Conservation (phyloP, 2,329 filamentous ascomycete genomes). For the Nemania diffusa region DNA sequence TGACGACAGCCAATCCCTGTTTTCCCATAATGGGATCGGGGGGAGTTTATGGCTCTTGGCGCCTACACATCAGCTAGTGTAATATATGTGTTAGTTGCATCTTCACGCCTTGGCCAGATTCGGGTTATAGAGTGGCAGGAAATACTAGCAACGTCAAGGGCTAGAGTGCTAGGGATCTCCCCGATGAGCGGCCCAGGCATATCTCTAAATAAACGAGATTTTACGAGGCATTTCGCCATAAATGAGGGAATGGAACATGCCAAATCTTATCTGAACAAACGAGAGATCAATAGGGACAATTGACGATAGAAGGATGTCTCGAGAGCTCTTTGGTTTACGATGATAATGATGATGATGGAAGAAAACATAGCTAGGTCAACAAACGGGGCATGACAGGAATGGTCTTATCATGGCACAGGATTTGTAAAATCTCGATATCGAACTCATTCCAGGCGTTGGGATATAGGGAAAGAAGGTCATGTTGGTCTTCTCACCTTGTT, state of each 20-base stretch:
- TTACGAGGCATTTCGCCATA: conserved; percentile 14
- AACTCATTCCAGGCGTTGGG: conserved; percentile 19
- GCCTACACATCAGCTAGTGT: not conserved
- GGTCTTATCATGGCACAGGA: conserved; percentile 34
- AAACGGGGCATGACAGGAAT: conserved; percentile 26
- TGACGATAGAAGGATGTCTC: conserved; percentile 12
- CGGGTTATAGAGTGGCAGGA: not conserved
- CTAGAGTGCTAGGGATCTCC: not conserved
- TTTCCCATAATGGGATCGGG: not conserved
- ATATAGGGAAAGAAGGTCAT: conserved; percentile 18
- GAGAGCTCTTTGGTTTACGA: conserved; percentile 19
- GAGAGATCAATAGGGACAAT: conserved; percentile 5
- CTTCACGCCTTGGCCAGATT: not conserved
- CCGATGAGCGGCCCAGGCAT: conserved; percentile 1
- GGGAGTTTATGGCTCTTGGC: too few species aligned
- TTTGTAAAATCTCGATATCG: conserved; percentile 24
- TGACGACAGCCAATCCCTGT: not conserved
- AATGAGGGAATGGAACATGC: conserved; percentile 5
- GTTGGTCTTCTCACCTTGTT: conserved; percentile 9
- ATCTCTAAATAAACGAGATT: conserved; percentile 14
- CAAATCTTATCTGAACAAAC: conserved; percentile 8
- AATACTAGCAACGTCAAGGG: conserved; percentile 4
- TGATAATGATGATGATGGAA: conserved; percentile 35
- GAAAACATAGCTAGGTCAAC: conserved; percentile 30
- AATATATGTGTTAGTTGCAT: conserved; percentile 7